phyloP scores from a whole-genome alignment of 306 rosid species.

The Casuarina cunninghamiana region DNA sequence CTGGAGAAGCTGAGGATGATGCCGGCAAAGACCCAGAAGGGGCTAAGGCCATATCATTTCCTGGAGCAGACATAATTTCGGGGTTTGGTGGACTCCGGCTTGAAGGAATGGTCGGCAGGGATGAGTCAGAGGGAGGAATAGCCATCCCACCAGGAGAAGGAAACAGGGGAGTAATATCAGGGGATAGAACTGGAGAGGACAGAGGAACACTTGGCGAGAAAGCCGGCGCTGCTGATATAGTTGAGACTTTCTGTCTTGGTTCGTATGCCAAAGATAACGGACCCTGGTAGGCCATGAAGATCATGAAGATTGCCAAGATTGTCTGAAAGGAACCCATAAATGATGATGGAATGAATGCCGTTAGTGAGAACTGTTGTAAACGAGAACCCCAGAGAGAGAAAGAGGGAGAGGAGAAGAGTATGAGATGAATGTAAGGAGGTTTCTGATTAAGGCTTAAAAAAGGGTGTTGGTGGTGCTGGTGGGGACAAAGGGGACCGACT shows the following conservation, averaged over 20 bases:
- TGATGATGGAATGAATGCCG: conserved; percentile 25
- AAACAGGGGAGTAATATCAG: conserved; percentile 52
- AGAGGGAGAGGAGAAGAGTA: conserved; percentile 1
- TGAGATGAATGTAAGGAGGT: background rate
- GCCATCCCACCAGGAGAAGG: conserved; percentile 46
- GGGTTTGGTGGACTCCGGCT: conserved; percentile 62
- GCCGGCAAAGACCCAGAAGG: conserved; percentile 42
- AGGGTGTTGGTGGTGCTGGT: conserved; percentile 25
- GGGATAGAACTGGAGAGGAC: conserved; percentile 38
- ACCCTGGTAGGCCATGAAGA: conserved; percentile 23
- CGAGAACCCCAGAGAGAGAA: background rate
- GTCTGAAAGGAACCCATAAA: conserved; percentile 44
- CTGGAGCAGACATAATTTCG: conserved; percentile 29
- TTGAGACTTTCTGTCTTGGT: conserved; percentile 22
- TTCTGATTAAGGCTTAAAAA: conserved; percentile 29
- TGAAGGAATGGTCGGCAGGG: conserved; percentile 58
- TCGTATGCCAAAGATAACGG: conserved; percentile 24
- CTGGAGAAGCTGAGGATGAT: conserved; percentile 25
- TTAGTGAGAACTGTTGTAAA: conserved; percentile 24
- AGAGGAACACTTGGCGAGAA: conserved; percentile 36
- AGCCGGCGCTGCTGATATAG: conserved; percentile 54
- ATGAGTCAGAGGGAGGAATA: conserved; percentile 42
- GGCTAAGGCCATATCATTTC: conserved; percentile 33
- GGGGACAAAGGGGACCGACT: conserved; percentile 19
- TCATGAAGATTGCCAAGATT: conserved; percentile 20